Evolutionary conservation across 768 basidiomycete genomes (phyloP), one percentile per base, ranked within the genome.

Genomic region (Mycena capillaripes): DNA sequence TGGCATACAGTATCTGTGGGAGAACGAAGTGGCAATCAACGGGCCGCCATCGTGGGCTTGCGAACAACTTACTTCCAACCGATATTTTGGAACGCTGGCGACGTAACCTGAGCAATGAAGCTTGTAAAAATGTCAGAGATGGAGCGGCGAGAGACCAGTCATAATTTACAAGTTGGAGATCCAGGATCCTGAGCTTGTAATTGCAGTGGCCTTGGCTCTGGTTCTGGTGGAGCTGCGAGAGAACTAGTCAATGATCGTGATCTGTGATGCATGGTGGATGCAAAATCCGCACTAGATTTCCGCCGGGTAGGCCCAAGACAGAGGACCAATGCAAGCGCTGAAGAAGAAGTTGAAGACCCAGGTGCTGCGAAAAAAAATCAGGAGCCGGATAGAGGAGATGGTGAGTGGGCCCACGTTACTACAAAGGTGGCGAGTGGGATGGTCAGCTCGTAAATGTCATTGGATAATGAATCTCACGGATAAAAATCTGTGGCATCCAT

Each of bases 321-420:
- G 77, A 10, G 85, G 85, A 1, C 85, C 86, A 38, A 87, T 85
- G 60, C 84, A 85, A 3, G 84, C 80, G 62, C 82, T 84, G 75
- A 86, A 86, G 79, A 86, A 85, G 79, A 86, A 85, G 71, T 86
- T 85, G 82, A 86, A 87, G 42, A 87, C 72, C 85, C 85, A 86
- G 19, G 84, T 87, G 34, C 82, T 84, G 40, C 7, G 3, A 59
- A 30, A 23, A 6, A 19, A 67, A 23, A 23, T 60, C 12, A 71
- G 27, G 25, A 27, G 23, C 14, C 2, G 29, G 48, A 23, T 58
- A 32, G 46, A 21, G 34, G 1, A 32, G 59, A 34, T 25, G 48
- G 12, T 38, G 36, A 55, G 32, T n/a, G 56, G 32, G 69, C 80
- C 59, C 64, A 80, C 74, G 77, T 81, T 58, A 81, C 78, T 77